Evolutionary conservation across 2,329 filamentous ascomycete genomes (phyloP), one percentile per base, ranked within the genome.

Genomic region (Ramichloridium luteum): DNA sequence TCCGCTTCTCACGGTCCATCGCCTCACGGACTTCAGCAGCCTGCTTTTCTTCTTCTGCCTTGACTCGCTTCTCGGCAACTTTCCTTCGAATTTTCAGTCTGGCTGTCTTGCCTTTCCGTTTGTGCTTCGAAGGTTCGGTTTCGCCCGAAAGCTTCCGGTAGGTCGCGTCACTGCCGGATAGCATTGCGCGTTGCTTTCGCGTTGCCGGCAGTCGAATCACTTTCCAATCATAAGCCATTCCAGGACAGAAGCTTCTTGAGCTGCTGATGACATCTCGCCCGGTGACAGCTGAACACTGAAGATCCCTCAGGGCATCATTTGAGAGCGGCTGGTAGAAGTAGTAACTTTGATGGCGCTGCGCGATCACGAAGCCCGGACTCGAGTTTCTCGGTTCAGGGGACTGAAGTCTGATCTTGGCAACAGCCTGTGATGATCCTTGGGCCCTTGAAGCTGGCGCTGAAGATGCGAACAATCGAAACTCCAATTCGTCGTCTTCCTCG

Each of bases 1-100:
- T 50, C 12, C 47, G 44, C 46, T 55, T 56, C 34, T 53, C 53
- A 13, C 45, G 38, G 26, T 55, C 50, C 6, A 39, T 42, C 5
- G 34, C 42, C 16, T 50, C 50, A 25, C 49, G 52, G 9, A 41
- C 30, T 27, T 48, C 48, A n/a, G 46, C 45, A 9, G 41, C 41
- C 29, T 39, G 34, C 27, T 37, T 27, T 20, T 40, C 41, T 12
- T 43, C 39, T 13, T 47, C 43, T 27, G 46, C 38, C 27, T 40
- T 40, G 2, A 39, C 41, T 25, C 40, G 45, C 2, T 27, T 30
- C 16, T 36, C 39, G 5, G 39, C 45, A 13, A 44, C 26, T 34
- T 49, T 51, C 13, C 34, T 37, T 6, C 51, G 43, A 11, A 40
- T 28, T 28, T 45, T 47, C 18, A 55, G 45, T 2, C 53, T 45